Evolutionary conservation across 164 flowering plant species (phyloP).

Genomic region (Tetrastigma voinierianum): DNA sequence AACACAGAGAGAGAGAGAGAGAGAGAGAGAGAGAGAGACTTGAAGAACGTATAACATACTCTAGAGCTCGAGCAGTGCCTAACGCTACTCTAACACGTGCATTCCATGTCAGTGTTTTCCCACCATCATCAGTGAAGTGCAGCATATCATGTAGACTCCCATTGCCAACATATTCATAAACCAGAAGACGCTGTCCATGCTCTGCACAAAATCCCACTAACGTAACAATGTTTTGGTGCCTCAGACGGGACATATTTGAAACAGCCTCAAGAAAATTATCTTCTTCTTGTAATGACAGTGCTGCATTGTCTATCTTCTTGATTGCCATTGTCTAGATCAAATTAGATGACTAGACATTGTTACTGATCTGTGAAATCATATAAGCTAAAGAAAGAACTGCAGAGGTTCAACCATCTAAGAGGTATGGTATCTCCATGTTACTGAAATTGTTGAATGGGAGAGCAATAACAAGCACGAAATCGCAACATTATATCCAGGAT

Average conservation of each 20-base stretch:
- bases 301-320: conserved; percentile 90
- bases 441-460: too few relatives aligned
- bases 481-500: too few relatives aligned
- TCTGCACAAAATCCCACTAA: conserved; percentile 81
- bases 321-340: conserved; percentile 62
- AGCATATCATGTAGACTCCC: conserved; percentile 88
- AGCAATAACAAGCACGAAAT: too few relatives aligned
- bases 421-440: too few relatives aligned
- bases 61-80: conserved; percentile 94
- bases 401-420: too few relatives aligned
- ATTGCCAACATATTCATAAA: conserved; percentile 69
- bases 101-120: conserved; percentile 77
- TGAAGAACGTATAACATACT: conserved; percentile 44
- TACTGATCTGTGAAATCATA: not conserved
- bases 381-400: too few relatives aligned
- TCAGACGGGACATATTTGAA: conserved; percentile 85
- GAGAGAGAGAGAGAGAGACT: not conserved
- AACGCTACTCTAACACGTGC: conserved; percentile 86
- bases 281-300: conserved; percentile 86
- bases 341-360: not conserved
- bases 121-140: conserved; percentile 76
- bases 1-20: conserved; percentile 6
- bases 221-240: conserved; percentile 80
- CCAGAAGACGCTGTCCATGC: conserved; percentile 92
- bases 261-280: conserved; percentile 89